These are phyloP conservation scores for Colletotrichum sp. DNA, from an alignment of 2,329 filamentous ascomycete species.

Conservation along the genomic window DNA sequence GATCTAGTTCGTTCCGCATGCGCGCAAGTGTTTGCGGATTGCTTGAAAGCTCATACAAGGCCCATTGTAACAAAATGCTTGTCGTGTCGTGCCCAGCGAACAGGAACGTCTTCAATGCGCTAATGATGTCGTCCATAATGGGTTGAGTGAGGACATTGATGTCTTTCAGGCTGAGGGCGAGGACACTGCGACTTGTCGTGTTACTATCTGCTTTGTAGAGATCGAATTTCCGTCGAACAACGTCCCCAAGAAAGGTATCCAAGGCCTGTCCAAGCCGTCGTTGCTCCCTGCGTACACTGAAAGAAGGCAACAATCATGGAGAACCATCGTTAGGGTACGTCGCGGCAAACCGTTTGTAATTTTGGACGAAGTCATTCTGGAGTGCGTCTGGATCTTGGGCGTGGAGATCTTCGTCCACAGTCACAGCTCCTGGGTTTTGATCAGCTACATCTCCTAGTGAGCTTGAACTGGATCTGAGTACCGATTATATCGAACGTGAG, in stretches of 20 bases:
- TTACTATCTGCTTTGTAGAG: slow-evolving; percentile 2
- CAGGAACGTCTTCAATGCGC: slow-evolving; percentile 43
- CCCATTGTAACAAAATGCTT: slow-evolving; percentile 39
- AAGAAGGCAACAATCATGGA: slow-evolving; percentile 19
- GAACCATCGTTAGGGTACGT: slow-evolving; percentile 25
- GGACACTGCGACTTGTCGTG: slow-evolving; percentile 31
- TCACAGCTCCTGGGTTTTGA: slow-evolving; percentile 30
- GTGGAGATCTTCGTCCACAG: slow-evolving; percentile 37
- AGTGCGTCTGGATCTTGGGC: slow-evolving; percentile 32
- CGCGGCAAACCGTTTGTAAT: slow-evolving; percentile 29
- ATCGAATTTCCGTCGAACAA: slow-evolving; percentile 29
- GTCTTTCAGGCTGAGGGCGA: slow-evolving; percentile 37
- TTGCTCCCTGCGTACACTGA: slow-evolving; percentile 18
- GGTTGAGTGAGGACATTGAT: slow-evolving; percentile 27
- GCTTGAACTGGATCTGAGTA: not conserved
- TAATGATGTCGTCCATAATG: slow-evolving; percentile 33
- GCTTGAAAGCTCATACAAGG: slow-evolving; percentile 40
- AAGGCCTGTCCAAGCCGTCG: slow-evolving; percentile 24
- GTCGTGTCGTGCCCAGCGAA: slow-evolving; percentile 49
- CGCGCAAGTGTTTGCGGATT: slow-evolving; percentile 30
- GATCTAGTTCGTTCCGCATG: slow-evolving; percentile 39
- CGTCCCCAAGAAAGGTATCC: slow-evolving; percentile 25
- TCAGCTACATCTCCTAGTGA: not conserved
- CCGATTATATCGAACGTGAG: slow-evolving; percentile 45
- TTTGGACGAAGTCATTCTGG: slow-evolving; percentile 30